Evolutionary conservation across 164 flowering plant species (phyloP), one percentile per base, ranked within the genome.

Genomic region (Berberis vulgaris): DNA sequence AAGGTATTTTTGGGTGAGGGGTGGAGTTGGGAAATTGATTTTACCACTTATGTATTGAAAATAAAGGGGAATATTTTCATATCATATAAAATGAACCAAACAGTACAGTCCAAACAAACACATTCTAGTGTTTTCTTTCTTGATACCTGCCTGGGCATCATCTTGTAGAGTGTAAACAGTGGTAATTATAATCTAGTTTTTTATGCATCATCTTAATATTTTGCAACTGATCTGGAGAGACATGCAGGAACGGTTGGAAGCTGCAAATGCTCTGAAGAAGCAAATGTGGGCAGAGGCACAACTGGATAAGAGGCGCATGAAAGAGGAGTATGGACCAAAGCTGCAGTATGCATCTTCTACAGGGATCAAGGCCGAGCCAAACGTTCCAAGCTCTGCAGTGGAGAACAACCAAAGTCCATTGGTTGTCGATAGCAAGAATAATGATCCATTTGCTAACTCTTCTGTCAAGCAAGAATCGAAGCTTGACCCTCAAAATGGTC

Each of bases 211-310:
- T n/a, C n/a, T n/a, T n/a, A n/a, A n/a, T 41, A 7, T 56, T 56
- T 11, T 2, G 43, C 4, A 42, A 12, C 2, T 54, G 40, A 55
- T 5, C 13, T 64, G 67, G 46, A 50, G 11, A 6, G 12, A 41
- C 75, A 68, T 74, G 60, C 85, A 92, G 97, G 97, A 90, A 61
- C 94, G 97, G 49, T 68, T 86, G 69, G 98, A 93, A 75, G 96
- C 96, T 5, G 97, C 96, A 74, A 88, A 79, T 82, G 84, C 92
- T 69, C 72, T 90, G 38, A 93, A 86, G 76, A 93, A 89, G 81
- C 98, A 90, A 68, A 90, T 88, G 91, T 89, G 87, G 91, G 87
- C 89, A 3, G 97, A 93, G 73, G 88, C 85, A 39, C 97, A 90
- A 68, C 76, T 88, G 43, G 96, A 88, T 76, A 93, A 85, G 68